Base-by-base conservation (phyloP, 495 filamentous ascomycete species). In the Penicillium soppii region DNA sequence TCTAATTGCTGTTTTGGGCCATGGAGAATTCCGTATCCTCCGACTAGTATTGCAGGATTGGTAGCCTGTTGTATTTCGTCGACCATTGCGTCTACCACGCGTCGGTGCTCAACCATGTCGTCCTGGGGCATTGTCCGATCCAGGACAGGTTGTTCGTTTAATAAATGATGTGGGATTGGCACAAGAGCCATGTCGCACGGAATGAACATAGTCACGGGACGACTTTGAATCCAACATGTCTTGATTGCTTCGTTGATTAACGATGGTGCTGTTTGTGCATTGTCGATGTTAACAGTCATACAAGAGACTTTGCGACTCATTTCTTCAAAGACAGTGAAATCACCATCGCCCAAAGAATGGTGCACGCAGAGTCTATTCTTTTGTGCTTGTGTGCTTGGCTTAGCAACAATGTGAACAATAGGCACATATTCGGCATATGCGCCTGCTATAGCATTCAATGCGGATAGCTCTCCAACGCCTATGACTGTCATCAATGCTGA, bases 331-430 rank as follows among this genome's bases (percentile, higher is more conserved):
- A 20, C 22, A 13, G 29, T 47, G 22, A 22, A 52, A 17, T 50
- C 27, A 35, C 37, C 54, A 43, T 59, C 54, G 4, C 57, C 61
- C 6, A 70, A 43, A 30, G 51, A 61, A 48, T 72, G 67, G 46
- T 72, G 54, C 9, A 57, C 32, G 16, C 27, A 33, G 0, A 27
- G 2, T 7, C 43, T 16, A 1, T 37, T 29, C 16, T 35, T 30
- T 32, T 53, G 54, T n/a, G 47, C 35, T 21, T 33, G 22, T 10
- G 23, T 45, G 16, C 22, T 16, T 9, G 51, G 43, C n/a, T 41
- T 43, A 3, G 43, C 59, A 7, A 62, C 62, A 22, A 71, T 61
- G 39, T 69, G 64, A 2, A 68, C 49, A 0, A 71, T 47, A 9
- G 60, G 60, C 1, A 53, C 54, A 15, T 49, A 49, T 38, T 71